Percentiles rank a stretch among this genome's conserved stretches.
These are phyloP conservation scores for Cantharellus cinnabarinus DNA, from an alignment of 768 basidiomycete species.

Conservation along the genomic window DNA sequence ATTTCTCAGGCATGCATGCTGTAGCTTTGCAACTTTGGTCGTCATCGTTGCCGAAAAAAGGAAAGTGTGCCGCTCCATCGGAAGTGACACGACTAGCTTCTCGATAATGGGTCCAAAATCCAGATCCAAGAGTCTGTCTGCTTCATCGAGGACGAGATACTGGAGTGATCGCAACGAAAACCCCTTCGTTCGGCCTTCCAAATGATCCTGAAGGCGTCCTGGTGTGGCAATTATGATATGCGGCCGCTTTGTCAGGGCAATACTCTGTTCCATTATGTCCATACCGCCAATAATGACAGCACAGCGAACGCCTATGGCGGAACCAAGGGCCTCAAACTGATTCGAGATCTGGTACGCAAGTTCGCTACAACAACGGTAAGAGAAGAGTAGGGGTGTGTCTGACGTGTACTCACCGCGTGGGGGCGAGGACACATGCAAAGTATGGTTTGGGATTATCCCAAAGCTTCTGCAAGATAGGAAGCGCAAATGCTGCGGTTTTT, in stretches of 20 bases:
- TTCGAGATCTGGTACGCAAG: conserved; percentile 97
- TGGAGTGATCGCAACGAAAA: conserved; percentile 72
- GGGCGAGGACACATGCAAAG: conserved; percentile 84
- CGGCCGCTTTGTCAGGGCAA: conserved; percentile 81
- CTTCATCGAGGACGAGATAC: conserved; percentile 89
- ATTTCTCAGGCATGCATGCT: conserved; percentile 79
- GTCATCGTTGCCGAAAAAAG: conserved; percentile 99
- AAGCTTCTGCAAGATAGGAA: conserved; percentile 88
- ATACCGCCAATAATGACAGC: conserved; percentile 89
- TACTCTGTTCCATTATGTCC: conserved; percentile 75
- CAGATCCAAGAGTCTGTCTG: conserved; percentile 86
- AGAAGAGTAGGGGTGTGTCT: neutral
- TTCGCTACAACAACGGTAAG: conserved; percentile 29
- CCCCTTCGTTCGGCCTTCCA: conserved; percentile 84
- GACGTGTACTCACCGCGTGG: conserved; percentile 37
- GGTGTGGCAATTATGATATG: conserved; percentile 94
- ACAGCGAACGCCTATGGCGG: conserved; percentile 80
- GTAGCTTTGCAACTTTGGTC: conserved; percentile 89
- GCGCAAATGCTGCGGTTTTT: conserved; percentile 92
- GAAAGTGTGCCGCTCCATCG: conserved; percentile 84
- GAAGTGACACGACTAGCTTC: conserved; percentile 88
- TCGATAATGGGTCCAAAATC: conserved; percentile 93
- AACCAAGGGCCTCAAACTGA: conserved; percentile 81
- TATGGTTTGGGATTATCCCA: conserved; percentile 91
- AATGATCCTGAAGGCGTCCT: conserved; percentile 77